phyloP scores from a whole-genome alignment of 2,329 filamentous ascomycete species.

The Acrodontium crateriforme region DNA sequence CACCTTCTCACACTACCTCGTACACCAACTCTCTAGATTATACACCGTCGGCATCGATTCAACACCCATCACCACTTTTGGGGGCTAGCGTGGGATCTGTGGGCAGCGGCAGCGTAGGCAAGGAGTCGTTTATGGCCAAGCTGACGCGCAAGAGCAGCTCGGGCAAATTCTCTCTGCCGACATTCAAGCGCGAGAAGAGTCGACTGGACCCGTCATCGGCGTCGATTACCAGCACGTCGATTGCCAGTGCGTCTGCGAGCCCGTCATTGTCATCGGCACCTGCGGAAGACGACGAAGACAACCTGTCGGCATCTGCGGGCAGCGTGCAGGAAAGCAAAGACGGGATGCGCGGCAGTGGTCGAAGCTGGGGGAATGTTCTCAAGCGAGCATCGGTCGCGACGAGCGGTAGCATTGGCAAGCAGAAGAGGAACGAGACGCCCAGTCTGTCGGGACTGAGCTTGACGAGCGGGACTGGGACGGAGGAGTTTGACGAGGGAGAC shows the following conservation, averaged over 20 bases:
- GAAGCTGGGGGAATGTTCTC: slow-evolving; percentile 33
- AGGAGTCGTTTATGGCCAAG: slow-evolving; percentile 37
- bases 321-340: slow-evolving; percentile 26
- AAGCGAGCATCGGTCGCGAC: slow-evolving; percentile 30
- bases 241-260: slow-evolving; percentile 11
- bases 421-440: slow-evolving; percentile 27
- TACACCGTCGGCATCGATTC: slow-evolving; percentile 14
- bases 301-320: slow-evolving; percentile 17
- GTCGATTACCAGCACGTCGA: slow-evolving; percentile 1
- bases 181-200: slow-evolving; percentile 24
- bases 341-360: slow-evolving; percentile 22
- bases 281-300: slow-evolving; percentile 26
- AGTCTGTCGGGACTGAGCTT: slow-evolving; percentile 32
- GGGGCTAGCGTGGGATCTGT: no score
- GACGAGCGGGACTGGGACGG: slow-evolving; percentile 26
- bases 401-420: slow-evolving; percentile 10
- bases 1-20: slow-evolving; percentile 15
- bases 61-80: slow-evolving; percentile 19
- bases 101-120: slow-evolving; percentile 20
- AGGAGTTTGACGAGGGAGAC: slow-evolving; percentile 8
- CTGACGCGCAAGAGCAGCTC: slow-evolving; percentile 34
- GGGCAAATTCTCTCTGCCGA: slow-evolving; percentile 27
- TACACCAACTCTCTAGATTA: slow-evolving; percentile 29
- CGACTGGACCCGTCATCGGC: slow-evolving; percentile 14
- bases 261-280: slow-evolving; percentile 9